Base-by-base conservation (phyloP, 2,329 filamentous ascomycete genomes). In the Anisogramma anomala region DNA sequence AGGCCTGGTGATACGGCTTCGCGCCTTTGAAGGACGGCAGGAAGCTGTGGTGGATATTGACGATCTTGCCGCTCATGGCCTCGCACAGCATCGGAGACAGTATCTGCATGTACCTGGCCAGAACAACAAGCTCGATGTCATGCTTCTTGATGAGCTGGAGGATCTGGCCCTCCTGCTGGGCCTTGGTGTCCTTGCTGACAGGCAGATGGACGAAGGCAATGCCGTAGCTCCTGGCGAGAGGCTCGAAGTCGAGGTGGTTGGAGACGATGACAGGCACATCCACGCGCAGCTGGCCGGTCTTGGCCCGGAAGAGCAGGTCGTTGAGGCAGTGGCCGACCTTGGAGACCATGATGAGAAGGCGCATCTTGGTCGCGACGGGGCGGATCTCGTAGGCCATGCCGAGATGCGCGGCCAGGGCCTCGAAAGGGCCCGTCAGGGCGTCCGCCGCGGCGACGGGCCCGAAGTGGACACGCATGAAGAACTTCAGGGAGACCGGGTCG, bases 41-140 rank as follows among this genome's bases (percentile, higher is more conserved):
- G 74, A 91, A 91, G 51, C 75, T 82, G 66, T 91, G 84, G 65
- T 91, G 84, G 62, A 91, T 89, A 66, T 91, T 91, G 79, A 91
- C 89, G 65, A 91, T 91, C 58, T 77, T 79, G 44, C 84, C 84
- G 37, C 77, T 82, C 83, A 91, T 88, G 53, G 76, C 82, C 43
- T 71, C 64, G 65, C 84, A 91, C 30, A 91, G 67, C 7, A 64
- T 73, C 0, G 83, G 83, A 17, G 78, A 83, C 9, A 91, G 70
- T 23, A 91, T 82, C 65, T 91, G 84, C 84, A 91, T 91, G 65
- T 91, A 91, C 45, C 84, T 77, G 6, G 84, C 84, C 34, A 91
- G 67, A 1, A 91, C 84, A 39, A 91, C 73, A 39, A 91, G 72
- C 56, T 91, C 84, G 55, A 91, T 74, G 50, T 72, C 63, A 60